These are phyloP conservation scores for Leucocoprinus gongylophorus DNA, from an alignment of 1,284 basidiomycete genomes.

Conservation along the genomic window DNA sequence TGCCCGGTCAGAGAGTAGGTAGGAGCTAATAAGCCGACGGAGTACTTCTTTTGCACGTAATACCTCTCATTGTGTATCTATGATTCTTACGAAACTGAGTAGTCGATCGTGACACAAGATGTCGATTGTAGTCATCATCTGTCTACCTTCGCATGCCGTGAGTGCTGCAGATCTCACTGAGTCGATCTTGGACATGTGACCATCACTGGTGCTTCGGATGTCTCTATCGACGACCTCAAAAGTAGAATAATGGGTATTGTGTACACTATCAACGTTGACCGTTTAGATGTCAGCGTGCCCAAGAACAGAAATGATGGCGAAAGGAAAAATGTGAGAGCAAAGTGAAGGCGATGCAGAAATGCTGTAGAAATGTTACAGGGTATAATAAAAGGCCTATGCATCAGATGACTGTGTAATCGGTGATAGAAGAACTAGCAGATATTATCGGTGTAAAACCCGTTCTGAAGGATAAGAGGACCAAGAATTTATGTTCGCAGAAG, in stretches of 20 bases:
- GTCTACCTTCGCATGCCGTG: slow-evolving; percentile 12
- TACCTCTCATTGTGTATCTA: neutral
- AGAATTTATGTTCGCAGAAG: slow-evolving; percentile 36
- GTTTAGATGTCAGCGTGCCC: slow-evolving; percentile 1
- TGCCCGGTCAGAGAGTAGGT: neutral
- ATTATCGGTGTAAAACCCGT: slow-evolving; percentile 48
- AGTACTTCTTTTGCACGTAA: slow-evolving; percentile 4
- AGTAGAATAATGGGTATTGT: slow-evolving; percentile 7
- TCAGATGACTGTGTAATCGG: slow-evolving; percentile 1
- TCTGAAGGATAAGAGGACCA: slow-evolving; percentile 61
- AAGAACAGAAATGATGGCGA: slow-evolving; percentile 2
- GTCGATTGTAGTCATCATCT: slow-evolving; percentile 7
- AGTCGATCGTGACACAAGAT: slow-evolving; percentile 14
- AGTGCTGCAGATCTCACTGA: slow-evolving; percentile 1
- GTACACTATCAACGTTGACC: slow-evolving; percentile 10
- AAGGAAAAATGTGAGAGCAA: slow-evolving; percentile 1
- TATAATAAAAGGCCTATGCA: slow-evolving; percentile 13
- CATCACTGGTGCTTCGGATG: neutral
- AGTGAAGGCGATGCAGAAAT: slow-evolving; percentile 13
- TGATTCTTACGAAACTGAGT: slow-evolving; percentile 5
- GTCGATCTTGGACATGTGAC: slow-evolving; percentile 7
- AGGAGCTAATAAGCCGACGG: neutral
- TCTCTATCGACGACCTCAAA: neutral
- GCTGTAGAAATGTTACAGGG: slow-evolving; percentile 13
- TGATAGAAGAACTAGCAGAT: too few species aligned